Evolutionary conservation across 2,329 filamentous ascomycete species (phyloP), one percentile per base, ranked within the genome.

Genomic region (Penicillium hordei): DNA sequence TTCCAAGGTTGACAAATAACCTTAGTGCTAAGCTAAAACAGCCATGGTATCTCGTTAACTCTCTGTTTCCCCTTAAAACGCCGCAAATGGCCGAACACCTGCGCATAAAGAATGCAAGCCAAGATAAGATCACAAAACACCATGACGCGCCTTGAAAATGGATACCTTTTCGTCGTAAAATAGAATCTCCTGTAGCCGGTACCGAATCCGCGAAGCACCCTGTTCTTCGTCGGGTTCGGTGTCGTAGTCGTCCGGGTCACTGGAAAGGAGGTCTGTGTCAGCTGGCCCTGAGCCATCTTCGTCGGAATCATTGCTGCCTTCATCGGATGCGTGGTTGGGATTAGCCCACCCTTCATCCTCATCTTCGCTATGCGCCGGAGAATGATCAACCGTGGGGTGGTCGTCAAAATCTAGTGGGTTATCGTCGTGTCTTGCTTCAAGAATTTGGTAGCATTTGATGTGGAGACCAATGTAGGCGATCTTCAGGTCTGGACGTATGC

Each of bases 151-250:
- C 72, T 88, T 89, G 76, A 93, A 93, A 57, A 93, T 87, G 29
- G 88, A 86, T 52, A 91, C 86, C 74, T 91, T 90, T 71, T 93
- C 90, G 71, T 93, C 90, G 68, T 91, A 93, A 73, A 91, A 93
- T 61, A 93, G 74, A 62, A 94, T 93, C 78, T 93, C 89, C 60
- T 89, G 80, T 63, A 93, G 77, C 54, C 86, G 82, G 59, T 93
- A 80, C 65, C 82, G 77, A 31, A 75, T 71, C 6, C 66, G 66
- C 19, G 68, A 70, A 58, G 65, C 65, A 39, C 74, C 69, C 51
- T 72, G 75, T 39, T 77, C 72, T 34, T 57, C 55, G 17, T 75
- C 79, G 17, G 76, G 75, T 9, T 66, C 66, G 10, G 60, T 63
- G 76, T 78, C 79, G 5, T 81, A 79, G n/a, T 78, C 79, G 12